phyloP scores from a whole-genome alignment of 352 stramenopile species.

The Phytophthora ohioensis region DNA sequence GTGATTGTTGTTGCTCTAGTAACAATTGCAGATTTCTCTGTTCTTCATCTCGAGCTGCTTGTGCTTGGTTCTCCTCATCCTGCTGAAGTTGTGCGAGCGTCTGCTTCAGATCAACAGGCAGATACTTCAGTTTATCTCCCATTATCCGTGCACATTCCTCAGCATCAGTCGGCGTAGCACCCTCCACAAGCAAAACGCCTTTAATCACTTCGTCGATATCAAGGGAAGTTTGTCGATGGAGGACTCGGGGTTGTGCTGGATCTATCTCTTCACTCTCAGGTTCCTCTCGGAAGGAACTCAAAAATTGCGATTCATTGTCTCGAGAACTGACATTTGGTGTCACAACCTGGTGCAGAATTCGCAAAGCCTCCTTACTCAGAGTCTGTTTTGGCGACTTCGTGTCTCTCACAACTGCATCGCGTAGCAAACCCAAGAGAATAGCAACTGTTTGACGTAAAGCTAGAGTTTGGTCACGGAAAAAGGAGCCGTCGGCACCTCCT shows the following conservation, averaged over 20 bases:
- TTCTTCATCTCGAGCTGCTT: slow-evolving; percentile 26
- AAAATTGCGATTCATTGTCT: slow-evolving; percentile 1
- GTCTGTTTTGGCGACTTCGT: slow-evolving; percentile 68
- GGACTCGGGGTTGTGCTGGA: slow-evolving; percentile 16
- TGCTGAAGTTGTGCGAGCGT: slow-evolving; percentile 35
- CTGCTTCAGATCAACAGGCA: slow-evolving; percentile 49
- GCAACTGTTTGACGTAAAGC: slow-evolving; percentile 49
- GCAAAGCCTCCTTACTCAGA: slow-evolving; percentile 63
- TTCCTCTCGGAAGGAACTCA: slow-evolving; percentile 5
- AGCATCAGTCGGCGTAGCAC: slow-evolving; percentile 42
- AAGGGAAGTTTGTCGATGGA: slow-evolving; percentile 13
- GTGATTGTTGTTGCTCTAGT: slow-evolving; percentile 14
- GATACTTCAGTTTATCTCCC: slow-evolving; percentile 54
- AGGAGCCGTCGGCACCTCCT: slow-evolving; percentile 37
- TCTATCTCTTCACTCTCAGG: slow-evolving; percentile 22
- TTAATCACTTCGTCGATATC: slow-evolving; percentile 65
- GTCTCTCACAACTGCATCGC: slow-evolving; percentile 58
- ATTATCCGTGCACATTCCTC: slow-evolving; percentile 49
- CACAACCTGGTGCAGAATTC: slow-evolving; percentile 39
- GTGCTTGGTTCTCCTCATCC: slow-evolving; percentile 26
- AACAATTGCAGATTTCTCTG: slow-evolving; percentile 11
- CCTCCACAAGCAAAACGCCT: slow-evolving; percentile 61
- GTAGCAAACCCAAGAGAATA: slow-evolving; percentile 52
- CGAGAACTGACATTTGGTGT: slow-evolving; percentile 10
- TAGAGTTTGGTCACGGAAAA: slow-evolving; percentile 56